Evolutionary conservation across 2,329 filamentous ascomycete species (phyloP), one percentile per base, ranked within the genome.

Genomic region (Colletotrichum zoysiae): DNA sequence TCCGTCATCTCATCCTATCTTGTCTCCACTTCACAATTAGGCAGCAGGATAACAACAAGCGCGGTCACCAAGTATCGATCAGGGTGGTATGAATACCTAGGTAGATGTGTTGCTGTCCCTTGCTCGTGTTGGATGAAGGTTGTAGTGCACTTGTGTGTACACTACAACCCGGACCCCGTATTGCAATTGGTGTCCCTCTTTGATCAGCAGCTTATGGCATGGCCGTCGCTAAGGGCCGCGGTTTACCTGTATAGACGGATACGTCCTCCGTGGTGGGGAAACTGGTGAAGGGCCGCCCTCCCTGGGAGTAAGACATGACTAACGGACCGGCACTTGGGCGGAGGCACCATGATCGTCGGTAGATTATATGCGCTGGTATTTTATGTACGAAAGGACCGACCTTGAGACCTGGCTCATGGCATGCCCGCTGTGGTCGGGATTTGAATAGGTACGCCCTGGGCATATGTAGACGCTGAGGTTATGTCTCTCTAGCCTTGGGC

Each of bases 31-130:
- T 30, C 35, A 51, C 23, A 38, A 30, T 63, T 63, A 71, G 69
- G 69, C 69, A 71, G 65, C 69, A 71, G 69, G 65, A 71, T 68
- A 68, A 71, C 35, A 53, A 62, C 44, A 50, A 62, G 44, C 53
- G 50, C 44, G n/a, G 30, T 64, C 64, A 48, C 44, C 53, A 61
- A 61, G 30, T 50, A 61, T 62, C 51, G 50, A 53, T 50, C 42
- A 20, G 50, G 20, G 56, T n/a, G 30, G 20, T 50, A 30, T 3
- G 30, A 30, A 30, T 30, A n/a, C n/a, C n/a, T n/a, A n/a, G n/a
- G n/a, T n/a, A 30, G 57, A 26, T 42, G 55, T 44, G 38, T 46
- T 11, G 44, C 60, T 57, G 30, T 14, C 26, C 16, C 44, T 65
- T 38, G 16, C 20, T 9, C n/a, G 6, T 46, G 38, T 23, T 40